Evolutionary conservation across 805 yeast species (phyloP).

Genomic region (Wickerhamiella azymoides): DNA sequence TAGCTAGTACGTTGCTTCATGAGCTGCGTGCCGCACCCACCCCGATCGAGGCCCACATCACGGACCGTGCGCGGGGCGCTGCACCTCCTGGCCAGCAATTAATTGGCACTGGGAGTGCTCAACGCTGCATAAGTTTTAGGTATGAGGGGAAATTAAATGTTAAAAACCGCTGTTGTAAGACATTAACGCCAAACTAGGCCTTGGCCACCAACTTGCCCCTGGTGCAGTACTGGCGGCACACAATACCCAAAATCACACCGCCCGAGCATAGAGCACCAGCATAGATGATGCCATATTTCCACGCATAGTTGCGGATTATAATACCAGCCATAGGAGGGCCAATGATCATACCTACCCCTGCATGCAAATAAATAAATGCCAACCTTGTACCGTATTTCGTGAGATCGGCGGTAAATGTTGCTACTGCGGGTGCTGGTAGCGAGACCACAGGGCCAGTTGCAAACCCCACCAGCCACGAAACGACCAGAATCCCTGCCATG

Average conservation of each 20-base stretch:
- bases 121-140: no score
- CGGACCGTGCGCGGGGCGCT: no score
- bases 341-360: constrained; percentile 34
- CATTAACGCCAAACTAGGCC: not conserved
- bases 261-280: not conserved
- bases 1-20: no score
- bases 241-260: not conserved
- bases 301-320: constrained; percentile 15
- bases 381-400: constrained; percentile 29
- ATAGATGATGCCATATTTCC: constrained; percentile 9
- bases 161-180: no score
- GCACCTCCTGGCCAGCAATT: no score
- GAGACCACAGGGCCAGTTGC: constrained; percentile 24
- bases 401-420: constrained; percentile 20
- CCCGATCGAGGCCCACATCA: no score
- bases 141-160: no score
- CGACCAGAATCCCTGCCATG: constrained; percentile 22
- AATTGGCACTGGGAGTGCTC: no score
- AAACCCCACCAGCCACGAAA: constrained; percentile 23
- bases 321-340: constrained; percentile 25
- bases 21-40: no score
- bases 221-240: not conserved
- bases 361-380: constrained; percentile 46
- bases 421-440: constrained; percentile 24
- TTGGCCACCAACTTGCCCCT: not conserved